Evolutionary conservation across 179 eudicot genomes (phyloP).

Genomic region (Gypsophila paniculata): DNA sequence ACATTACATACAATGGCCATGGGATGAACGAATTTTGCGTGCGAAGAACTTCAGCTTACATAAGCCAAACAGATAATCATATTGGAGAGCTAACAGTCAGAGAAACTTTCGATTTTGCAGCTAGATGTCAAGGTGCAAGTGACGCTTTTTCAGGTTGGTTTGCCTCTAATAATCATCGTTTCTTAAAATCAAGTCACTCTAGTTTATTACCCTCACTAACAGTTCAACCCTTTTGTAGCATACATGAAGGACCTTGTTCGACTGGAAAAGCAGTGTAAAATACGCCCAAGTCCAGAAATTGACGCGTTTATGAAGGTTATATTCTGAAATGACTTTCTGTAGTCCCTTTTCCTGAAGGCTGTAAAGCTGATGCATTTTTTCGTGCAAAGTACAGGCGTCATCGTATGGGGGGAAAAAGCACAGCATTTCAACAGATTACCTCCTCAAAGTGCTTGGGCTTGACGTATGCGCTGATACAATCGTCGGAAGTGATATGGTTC

Average conservation of each 20-base stretch:
- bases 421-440: slow-evolving; percentile 62
- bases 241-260: slow-evolving; percentile 52
- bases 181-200: not conserved
- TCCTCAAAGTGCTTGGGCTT: slow-evolving; percentile 35
- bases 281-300: slow-evolving; percentile 72
- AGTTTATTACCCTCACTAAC: not conserved
- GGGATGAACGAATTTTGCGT: slow-evolving; percentile 55
- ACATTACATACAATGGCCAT: slow-evolving; percentile 57
- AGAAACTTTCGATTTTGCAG: slow-evolving; percentile 68
- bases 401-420: slow-evolving; percentile 61
- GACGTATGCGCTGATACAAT: slow-evolving; percentile 35
- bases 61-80: slow-evolving; percentile 70
- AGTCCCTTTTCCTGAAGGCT: slow-evolving; percentile 1
- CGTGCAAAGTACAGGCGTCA: slow-evolving; percentile 50
- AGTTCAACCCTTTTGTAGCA: slow-evolving; percentile 32
- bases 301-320: slow-evolving; percentile 81
- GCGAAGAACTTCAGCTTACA: slow-evolving; percentile 61
- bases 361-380: slow-evolving; percentile 13
- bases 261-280: slow-evolving; percentile 56
- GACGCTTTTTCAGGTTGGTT: slow-evolving; percentile 64
- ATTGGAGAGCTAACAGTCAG: slow-evolving; percentile 57
- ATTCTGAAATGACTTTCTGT: slow-evolving; percentile 7
- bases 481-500: slow-evolving; percentile 31
- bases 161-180: not conserved
- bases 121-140: slow-evolving; percentile 69